Conservation (phyloP, 2,329 filamentous ascomycete genomes). For the Fusarium sp. region DNA sequence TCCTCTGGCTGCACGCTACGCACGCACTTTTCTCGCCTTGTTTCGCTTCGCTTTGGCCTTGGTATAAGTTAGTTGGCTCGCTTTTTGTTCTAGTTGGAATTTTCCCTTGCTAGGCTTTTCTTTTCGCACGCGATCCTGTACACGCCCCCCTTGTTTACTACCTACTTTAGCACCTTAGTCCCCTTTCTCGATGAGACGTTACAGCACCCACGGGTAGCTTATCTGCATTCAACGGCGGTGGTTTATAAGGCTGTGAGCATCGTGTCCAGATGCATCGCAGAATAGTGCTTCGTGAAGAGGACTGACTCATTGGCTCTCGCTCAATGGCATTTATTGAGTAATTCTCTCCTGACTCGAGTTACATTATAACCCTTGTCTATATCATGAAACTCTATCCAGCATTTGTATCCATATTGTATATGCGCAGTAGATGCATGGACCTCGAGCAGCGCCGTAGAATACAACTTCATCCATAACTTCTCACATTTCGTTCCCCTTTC, state of each 20-base stretch:
- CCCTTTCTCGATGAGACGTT: slow-evolving; percentile 13
- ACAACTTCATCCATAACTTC: slow-evolving; percentile 27
- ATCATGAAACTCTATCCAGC: slow-evolving; percentile 4
- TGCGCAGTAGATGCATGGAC: slow-evolving; percentile 18
- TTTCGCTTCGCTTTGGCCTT: slow-evolving; percentile 20
- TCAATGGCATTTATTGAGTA: not conserved
- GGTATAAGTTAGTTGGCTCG: slow-evolving; percentile 32
- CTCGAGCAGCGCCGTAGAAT: slow-evolving; percentile 22
- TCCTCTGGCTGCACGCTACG: slow-evolving; percentile 19
- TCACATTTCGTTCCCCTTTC: not conserved
- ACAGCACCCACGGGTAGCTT: slow-evolving; percentile 20
- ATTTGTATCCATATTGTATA: slow-evolving; percentile 22
- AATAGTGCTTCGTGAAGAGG: not conserved
- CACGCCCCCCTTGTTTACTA: slow-evolving; percentile 34
- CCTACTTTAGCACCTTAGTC: not conserved
- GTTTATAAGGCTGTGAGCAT: not conserved
- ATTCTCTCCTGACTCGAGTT: not conserved
- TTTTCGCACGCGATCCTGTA: not conserved
- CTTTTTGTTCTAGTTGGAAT: slow-evolving; percentile 17
- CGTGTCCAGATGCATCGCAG: not conserved
- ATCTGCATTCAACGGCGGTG: slow-evolving; percentile 7
- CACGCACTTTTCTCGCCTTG: slow-evolving; percentile 15
- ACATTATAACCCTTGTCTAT: slow-evolving; percentile 18
- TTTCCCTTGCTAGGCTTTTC: slow-evolving; percentile 4
- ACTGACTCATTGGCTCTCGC: too few relatives aligned